Evolutionary conservation across 352 stramenopile genomes (phyloP).

Genomic region (Globisporangium acanthophoron): DNA sequence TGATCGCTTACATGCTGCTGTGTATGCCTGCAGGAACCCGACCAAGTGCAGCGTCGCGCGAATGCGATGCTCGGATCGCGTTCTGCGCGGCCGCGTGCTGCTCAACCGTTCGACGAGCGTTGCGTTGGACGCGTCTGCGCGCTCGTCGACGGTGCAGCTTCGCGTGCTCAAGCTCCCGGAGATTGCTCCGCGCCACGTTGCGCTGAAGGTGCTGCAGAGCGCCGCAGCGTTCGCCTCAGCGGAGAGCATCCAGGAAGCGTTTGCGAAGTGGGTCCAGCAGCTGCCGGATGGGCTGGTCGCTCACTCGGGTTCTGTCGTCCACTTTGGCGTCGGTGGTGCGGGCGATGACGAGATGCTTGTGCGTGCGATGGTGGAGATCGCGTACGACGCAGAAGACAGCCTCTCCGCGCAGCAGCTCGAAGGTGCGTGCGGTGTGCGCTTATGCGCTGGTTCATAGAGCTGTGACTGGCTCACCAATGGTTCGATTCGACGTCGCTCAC

Average conservation of each 20-base stretch:
- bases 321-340: slow-evolving; percentile 5
- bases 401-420: slow-evolving; percentile 37
- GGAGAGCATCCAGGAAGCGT: slow-evolving; percentile 23
- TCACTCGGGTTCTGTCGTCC: slow-evolving; percentile 30
- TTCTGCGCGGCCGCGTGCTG: slow-evolving; percentile 28
- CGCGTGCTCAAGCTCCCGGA: slow-evolving; percentile 54
- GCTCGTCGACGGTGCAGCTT: slow-evolving; percentile 24
- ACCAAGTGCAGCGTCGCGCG: slow-evolving; percentile 24
- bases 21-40: slow-evolving; percentile 8
- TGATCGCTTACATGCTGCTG: background rate
- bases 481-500: background rate
- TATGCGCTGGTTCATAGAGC: background rate
- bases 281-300: slow-evolving; percentile 16
- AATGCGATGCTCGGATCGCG: slow-evolving; percentile 33
- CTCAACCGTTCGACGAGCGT: slow-evolving; percentile 23
- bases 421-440: slow-evolving; percentile 19
- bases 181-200: slow-evolving; percentile 23
- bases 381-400: slow-evolving; percentile 36
- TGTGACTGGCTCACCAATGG: background rate
- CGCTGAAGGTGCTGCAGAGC: slow-evolving; percentile 18
- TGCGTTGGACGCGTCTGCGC: slow-evolving; percentile 14
- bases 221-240: background rate
- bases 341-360: slow-evolving; percentile 5
- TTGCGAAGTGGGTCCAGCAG: slow-evolving; percentile 23
- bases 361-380: slow-evolving; percentile 28